These are phyloP conservation scores for Arabidopsis suecica DNA, from an alignment of 345 rosid species.

Conservation along the genomic window DNA sequence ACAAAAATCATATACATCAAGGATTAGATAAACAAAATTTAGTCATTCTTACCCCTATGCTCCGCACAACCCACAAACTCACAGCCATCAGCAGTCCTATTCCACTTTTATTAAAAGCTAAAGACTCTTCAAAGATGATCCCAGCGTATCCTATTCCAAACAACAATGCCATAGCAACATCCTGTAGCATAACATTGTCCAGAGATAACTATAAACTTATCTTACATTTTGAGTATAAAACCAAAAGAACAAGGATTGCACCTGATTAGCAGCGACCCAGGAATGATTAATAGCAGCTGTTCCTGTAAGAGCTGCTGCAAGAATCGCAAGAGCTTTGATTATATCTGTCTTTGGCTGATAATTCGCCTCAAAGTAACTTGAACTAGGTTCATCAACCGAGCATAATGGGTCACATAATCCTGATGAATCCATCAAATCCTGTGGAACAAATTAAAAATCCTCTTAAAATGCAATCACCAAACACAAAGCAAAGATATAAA, in stretches of 20 bases:
- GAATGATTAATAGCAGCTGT: constrained; percentile 86
- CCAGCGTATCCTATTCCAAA: constrained; percentile 89
- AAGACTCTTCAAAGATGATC: constrained; percentile 89
- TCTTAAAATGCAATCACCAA: too few relatives aligned
- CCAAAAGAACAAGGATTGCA: constrained; percentile 15
- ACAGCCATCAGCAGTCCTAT: constrained; percentile 97
- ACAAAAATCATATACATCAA: not conserved
- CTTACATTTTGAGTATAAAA: not conserved
- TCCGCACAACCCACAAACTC: constrained; percentile 88
- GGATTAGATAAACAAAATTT: not conserved
- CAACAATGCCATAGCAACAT: constrained; percentile 91
- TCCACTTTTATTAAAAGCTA: constrained; percentile 96
- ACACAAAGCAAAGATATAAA: not conserved
- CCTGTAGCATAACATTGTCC: constrained; percentile 57
- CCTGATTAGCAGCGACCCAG: constrained; percentile 99
- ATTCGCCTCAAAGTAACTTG: constrained; percentile 64
- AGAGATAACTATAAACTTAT: not conserved
- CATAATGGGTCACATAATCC: constrained; percentile 90
- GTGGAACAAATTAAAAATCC: constrained; percentile 20
- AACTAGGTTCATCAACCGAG: constrained; percentile 86
- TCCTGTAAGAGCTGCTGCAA: constrained; percentile 83
- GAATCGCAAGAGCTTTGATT: constrained; percentile 74
- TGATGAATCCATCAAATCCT: constrained; percentile 62
- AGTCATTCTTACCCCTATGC: constrained; percentile 72
- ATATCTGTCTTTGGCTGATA: constrained; percentile 89